Base-by-base conservation (phyloP, 495 filamentous ascomycete genomes). In the Hypoxylon cercidicola region DNA sequence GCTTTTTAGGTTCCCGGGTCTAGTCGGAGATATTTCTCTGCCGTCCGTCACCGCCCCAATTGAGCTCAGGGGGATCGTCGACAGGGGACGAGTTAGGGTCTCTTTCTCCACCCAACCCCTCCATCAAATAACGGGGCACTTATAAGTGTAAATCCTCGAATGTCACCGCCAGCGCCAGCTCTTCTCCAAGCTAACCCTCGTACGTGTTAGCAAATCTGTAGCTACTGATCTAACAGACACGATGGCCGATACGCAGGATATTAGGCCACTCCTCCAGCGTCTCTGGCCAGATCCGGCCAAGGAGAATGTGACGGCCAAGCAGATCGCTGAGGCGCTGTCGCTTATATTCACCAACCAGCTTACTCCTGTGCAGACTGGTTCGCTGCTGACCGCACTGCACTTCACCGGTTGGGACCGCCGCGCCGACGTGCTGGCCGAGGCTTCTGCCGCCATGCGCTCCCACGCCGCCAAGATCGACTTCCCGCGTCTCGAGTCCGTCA, bases 301-400 rank as follows among this genome's bases (percentile, higher is more conserved):
- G 44, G 88, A 93, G 25, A 84, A 88, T 21, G 88, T 93, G 11
- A 85, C 86, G 16, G 88, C 93, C 16, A 82, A 88, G 34, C 90
- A 96, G 61, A 94, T 99, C 68, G 93, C 93, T 55, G 78, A 88
- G 7, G 93, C 95, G 13, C 88, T 99, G 65, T 88, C 91, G 2
- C 81, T 90, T 65, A 94, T 97, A 72, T 97, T 98, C 72, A 92
- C 90, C 21, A 87, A 97, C 76, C 83, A 85, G 40, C 79, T 97
- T 1, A 93, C 90, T 0, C 85, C 89, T 21, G 89, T 93, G 6
- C 96, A 98, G 66, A 90, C 89, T 3, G 89, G 89, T 5, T 88
- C 92, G 23, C 82, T 99, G 12, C 80, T 99, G 16, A 97, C 94
- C 25, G 87, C 91, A 19, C 79, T 99, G 19, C 92, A 97, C 73